phyloP scores from a whole-genome alignment of 2,329 filamentous ascomycete genomes.

The Xylariomycetidae sp. region DNA sequence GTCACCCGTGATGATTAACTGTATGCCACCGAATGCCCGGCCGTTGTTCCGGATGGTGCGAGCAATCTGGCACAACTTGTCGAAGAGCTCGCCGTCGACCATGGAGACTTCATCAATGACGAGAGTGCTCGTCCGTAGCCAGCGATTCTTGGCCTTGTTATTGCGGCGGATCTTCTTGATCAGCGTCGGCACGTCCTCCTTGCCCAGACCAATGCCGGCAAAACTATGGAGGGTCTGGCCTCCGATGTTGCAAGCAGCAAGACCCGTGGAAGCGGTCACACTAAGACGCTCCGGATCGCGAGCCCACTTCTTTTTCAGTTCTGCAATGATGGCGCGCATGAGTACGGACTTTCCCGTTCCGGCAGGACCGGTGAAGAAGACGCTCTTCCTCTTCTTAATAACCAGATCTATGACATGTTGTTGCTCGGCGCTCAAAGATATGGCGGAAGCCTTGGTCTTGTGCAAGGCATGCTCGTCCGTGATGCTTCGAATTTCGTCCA shows the following conservation, averaged over 20 bases:
- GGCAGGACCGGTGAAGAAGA: constrained; percentile 96
- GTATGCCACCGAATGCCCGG: constrained; percentile 89
- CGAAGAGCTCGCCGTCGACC: constrained; percentile 95
- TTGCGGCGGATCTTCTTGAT: constrained; percentile 90
- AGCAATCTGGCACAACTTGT: constrained; percentile 88
- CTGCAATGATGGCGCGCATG: constrained; percentile 82
- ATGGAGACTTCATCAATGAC: constrained; percentile 96
- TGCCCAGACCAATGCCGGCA: constrained; percentile 88
- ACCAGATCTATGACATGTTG: constrained; percentile 77
- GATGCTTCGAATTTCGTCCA: constrained; percentile 42
- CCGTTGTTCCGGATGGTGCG: constrained; percentile 83
- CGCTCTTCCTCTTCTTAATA: constrained; percentile 71
- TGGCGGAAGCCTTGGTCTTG: constrained; percentile 39
- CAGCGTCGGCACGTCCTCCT: constrained; percentile 73
- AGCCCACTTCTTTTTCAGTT: constrained; percentile 68
- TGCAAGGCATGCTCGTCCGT: constrained; percentile 23
- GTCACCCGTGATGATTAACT: constrained; percentile 90
- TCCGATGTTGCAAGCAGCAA: constrained; percentile 94
- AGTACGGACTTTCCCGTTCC: constrained; percentile 96
- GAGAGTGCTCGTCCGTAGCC: constrained; percentile 81
- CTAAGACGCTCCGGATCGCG: constrained; percentile 79
- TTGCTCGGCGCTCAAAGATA: constrained; percentile 83
- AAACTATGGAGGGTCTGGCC: constrained; percentile 96
- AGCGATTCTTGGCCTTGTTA: constrained; percentile 78
- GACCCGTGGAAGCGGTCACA: constrained; percentile 89